Evolutionary conservation across 2,329 filamentous ascomycete genomes (phyloP).

Genomic region (Ceratocystis variospora): DNA sequence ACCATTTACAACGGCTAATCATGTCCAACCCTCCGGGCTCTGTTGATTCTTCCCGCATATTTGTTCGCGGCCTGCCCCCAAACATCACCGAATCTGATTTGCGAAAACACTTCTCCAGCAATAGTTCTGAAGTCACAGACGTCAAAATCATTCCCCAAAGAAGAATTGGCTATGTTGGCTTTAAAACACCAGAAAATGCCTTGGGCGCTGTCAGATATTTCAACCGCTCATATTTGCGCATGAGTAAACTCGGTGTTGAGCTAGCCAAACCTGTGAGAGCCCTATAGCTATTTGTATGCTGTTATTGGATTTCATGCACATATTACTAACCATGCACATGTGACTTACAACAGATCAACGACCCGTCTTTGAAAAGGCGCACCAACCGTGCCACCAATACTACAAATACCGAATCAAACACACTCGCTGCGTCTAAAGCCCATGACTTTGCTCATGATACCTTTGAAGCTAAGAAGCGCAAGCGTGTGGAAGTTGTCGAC

Average conservation of each 20-base stretch:
- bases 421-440: neutral
- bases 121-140: conserved; percentile 69
- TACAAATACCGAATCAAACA: neutral
- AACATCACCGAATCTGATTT: conserved; percentile 74
- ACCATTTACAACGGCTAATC: neutral
- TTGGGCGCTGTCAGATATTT: conserved; percentile 81
- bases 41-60: conserved; percentile 52
- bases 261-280: conserved; percentile 62
- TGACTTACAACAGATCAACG: conserved; percentile 18
- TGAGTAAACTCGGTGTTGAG: conserved; percentile 88
- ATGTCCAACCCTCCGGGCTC: conserved; percentile 16
- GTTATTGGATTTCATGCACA: neutral
- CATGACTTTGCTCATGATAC: conserved; percentile 21
- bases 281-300: neutral
- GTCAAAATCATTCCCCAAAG: conserved; percentile 80
- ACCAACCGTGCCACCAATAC: conserved; percentile 3
- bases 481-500: conserved; percentile 43
- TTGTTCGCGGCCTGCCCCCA: conserved; percentile 75
- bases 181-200: conserved; percentile 70
- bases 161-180: conserved; percentile 91
- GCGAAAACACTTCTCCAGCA: conserved; percentile 68
- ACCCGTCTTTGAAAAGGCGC: conserved; percentile 16
- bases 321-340: neutral
- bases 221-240: conserved; percentile 86
- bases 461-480: conserved; percentile 50